These are phyloP conservation scores for Serendipita sp. DNA, from an alignment of 768 basidiomycete species.

Conservation along the genomic window DNA sequence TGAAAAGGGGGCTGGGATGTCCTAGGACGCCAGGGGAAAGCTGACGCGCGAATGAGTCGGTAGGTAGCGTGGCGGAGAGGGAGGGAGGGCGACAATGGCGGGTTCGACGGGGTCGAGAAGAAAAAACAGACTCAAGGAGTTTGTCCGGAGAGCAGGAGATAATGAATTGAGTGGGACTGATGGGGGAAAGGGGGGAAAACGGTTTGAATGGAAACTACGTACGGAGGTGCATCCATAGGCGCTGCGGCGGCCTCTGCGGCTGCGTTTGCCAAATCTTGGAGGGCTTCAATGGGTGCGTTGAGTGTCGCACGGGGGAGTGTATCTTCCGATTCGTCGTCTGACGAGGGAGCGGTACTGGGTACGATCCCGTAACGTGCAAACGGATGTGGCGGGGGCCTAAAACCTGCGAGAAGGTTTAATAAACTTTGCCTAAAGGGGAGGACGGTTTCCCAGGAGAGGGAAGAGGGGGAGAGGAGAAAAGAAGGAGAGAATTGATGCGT, in stretches of 20 bases:
- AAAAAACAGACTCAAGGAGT: not conserved
- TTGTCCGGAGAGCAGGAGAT: not conserved
- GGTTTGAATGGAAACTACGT: slow-evolving; percentile 6
- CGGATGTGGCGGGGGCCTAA: slow-evolving; percentile 44
- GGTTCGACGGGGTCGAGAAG: too few relatives aligned
- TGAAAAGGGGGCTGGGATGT: too few relatives aligned
- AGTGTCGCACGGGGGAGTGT: slow-evolving; percentile 68
- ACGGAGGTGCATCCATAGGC: slow-evolving; percentile 8
- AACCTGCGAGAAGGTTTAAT: not conserved
- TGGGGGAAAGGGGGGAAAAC: not conserved
- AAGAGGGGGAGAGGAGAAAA: too few relatives aligned
- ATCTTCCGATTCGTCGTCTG: slow-evolving; percentile 85
- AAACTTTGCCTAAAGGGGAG: too few relatives aligned
- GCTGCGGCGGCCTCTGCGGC: slow-evolving; percentile 73
- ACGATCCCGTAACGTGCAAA: slow-evolving; percentile 85
- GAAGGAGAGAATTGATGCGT: slow-evolving; percentile 59
- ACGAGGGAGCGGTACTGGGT: slow-evolving; percentile 66
- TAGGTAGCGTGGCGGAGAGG: too few relatives aligned
- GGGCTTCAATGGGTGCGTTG: slow-evolving; percentile 85
- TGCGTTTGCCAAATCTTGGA: slow-evolving; percentile 87
- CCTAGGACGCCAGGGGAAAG: too few relatives aligned
- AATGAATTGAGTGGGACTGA: not conserved
- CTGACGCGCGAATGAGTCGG: too few relatives aligned
- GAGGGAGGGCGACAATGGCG: not conserved
- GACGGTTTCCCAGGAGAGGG: too few relatives aligned